Base-by-base conservation (phyloP, 257 asterid species). In the Penstemon davidsonii region DNA sequence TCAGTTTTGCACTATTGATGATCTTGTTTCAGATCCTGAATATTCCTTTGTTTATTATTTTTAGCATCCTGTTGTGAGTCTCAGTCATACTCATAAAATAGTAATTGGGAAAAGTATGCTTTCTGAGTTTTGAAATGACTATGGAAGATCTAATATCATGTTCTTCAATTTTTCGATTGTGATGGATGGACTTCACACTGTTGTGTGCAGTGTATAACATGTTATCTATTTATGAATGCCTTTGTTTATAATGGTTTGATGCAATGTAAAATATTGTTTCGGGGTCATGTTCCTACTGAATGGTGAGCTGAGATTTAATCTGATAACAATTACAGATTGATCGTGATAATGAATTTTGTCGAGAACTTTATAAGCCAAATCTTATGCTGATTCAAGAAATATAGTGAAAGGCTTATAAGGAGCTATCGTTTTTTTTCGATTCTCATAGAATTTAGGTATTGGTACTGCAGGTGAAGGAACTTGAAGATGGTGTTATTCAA, bases 401-500 rank as follows among this genome's bases (percentile, higher is more conserved):
- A 43, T 52, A 38, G 33, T 36, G 15, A 7, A 50, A 33, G 38
- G 55, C 56, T 36, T 18, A 7, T 40, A n/a, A 40, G 40, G 19
- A 45, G 62, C 46, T 60, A 44, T 43, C 56, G 45, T 55, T 55
- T 39, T 38, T 71, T 56, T 40, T 43, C n/a, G 59, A 39, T 25
- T 62, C n/a, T 25, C 5, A 44, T 39, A 39, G 6, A 42, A 66
- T 36, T 60, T 58, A 53, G 11, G 66, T 39, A 18, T 73, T 74
- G 69, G 38, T 43, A 33, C 55, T 79, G 66, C 82, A 94, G 97
- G 91, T 94, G 64, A 91, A 88, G 75, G 87, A 91, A 78, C 92
- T 91, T 33, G 99, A 94, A 78, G 82, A 75, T 73, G 81, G 81
- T 9, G 82, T 86, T 65, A 36, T 75, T 59, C 72, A 86, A 49